Evolutionary conservation across 148 eudicot species (phyloP).

Genomic region (Rhododendron vialii): DNA sequence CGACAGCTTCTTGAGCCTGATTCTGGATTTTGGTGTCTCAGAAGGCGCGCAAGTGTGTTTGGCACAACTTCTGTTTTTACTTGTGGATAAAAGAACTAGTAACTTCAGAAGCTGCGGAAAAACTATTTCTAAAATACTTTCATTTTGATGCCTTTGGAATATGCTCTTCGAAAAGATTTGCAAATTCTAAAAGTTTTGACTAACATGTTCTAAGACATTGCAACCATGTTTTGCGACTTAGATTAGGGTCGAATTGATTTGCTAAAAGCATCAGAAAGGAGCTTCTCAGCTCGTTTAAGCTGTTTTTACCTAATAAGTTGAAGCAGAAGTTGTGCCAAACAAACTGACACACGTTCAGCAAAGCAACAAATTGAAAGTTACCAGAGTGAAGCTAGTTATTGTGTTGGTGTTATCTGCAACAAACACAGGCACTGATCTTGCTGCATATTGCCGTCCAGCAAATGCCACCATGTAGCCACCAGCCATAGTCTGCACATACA

Average conservation of each 20-base stretch:
- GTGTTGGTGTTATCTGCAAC: conserved; percentile 49
- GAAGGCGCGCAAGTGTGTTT: too few relatives aligned
- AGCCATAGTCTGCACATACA: conserved; percentile 24
- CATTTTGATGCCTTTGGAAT: not conserved
- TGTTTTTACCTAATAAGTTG: not conserved
- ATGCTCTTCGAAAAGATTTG: not conserved
- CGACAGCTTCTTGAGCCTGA: not conserved
- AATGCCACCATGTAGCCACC: conserved; percentile 96
- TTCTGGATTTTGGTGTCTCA: not conserved
- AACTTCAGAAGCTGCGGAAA: not conserved
- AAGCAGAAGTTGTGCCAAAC: not conserved
- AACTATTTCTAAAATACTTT: not conserved
- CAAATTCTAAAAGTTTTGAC: too few relatives aligned
- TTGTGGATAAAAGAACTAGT: not conserved
- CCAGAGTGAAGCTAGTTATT: conserved; percentile 62
- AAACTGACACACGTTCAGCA: not conserved
- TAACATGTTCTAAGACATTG: not conserved
- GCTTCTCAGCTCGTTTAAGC: not conserved
- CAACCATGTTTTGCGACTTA: not conserved
- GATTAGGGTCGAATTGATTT: too few relatives aligned
- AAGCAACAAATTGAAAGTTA: conserved; percentile 17
- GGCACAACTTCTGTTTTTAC: conserved; percentile 28
- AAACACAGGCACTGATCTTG: conserved; percentile 68
- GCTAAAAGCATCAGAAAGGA: not conserved
- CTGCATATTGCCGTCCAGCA: conserved; percentile 74